These are phyloP conservation scores for Malus hybrid DNA, from an alignment of 331 rosid genomes.

Conservation along the genomic window DNA sequence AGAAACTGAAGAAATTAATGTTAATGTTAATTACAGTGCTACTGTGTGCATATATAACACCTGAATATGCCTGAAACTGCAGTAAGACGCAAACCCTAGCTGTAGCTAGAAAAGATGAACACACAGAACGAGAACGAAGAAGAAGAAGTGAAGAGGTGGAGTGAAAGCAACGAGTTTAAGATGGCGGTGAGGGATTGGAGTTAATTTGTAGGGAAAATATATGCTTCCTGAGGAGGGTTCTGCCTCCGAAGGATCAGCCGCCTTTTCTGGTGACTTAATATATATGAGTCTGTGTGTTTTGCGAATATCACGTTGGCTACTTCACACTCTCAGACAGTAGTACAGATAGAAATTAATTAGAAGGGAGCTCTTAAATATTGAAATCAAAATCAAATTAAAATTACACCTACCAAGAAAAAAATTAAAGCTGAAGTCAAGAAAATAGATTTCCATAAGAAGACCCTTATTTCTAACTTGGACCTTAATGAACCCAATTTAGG, in stretches of 20 bases:
- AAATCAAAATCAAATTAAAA: slow-evolving; percentile 16
- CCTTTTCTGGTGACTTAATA: slow-evolving; percentile 66
- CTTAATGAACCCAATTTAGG: slow-evolving; percentile 9
- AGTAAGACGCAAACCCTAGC: slow-evolving; percentile 4
- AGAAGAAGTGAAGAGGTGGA: background rate
- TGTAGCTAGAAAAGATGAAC: background rate
- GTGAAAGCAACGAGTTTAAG: background rate
- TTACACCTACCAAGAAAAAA: slow-evolving; percentile 37
- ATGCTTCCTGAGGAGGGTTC: slow-evolving; percentile 70
- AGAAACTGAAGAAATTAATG: background rate
- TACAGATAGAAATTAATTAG: background rate
- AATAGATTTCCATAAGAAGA: slow-evolving; percentile 2
- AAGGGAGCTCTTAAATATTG: slow-evolving; percentile 3
- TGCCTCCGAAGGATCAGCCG: slow-evolving; percentile 88
- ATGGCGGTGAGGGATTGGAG: slow-evolving; percentile 11
- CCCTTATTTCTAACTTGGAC: slow-evolving; percentile 15
- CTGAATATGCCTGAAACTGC: background rate
- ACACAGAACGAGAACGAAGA: background rate
- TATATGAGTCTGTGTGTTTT: slow-evolving; percentile 23
- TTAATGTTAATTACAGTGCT: background rate
- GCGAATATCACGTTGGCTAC: slow-evolving; percentile 22
- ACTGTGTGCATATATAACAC: background rate
- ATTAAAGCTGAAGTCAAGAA: slow-evolving; percentile 35
- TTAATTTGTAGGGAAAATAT: slow-evolving; percentile 59
- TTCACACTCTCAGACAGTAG: background rate